These are phyloP conservation scores for Corymbia calophylla DNA, from an alignment of 441 rosid genomes.

Conservation along the genomic window DNA sequence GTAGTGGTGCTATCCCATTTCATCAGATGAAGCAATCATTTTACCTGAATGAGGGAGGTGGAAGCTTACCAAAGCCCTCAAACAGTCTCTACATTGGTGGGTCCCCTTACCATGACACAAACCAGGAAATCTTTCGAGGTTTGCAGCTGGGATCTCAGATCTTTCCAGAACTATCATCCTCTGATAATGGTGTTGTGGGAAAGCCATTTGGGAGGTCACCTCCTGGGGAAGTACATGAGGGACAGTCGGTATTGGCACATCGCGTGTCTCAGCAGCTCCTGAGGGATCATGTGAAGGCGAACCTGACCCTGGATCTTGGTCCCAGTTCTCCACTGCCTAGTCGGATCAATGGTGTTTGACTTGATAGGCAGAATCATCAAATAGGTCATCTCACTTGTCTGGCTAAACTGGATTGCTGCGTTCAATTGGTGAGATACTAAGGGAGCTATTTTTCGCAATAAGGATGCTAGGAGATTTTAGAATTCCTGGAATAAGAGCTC, in stretches of 20 bases:
- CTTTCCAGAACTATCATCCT: slow-evolving; percentile 28
- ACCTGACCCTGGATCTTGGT: slow-evolving; percentile 44
- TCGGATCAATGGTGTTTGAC: slow-evolving; percentile 23
- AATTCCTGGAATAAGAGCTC: slow-evolving; percentile 14
- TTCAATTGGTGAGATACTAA: slow-evolving; percentile 13
- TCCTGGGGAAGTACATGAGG: slow-evolving; percentile 33
- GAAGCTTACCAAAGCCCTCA: slow-evolving; percentile 34
- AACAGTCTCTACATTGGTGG: slow-evolving; percentile 28
- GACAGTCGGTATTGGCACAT: slow-evolving; percentile 55
- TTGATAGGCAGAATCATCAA: background rate
- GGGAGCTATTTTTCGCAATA: slow-evolving; percentile 13
- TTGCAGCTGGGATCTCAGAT: slow-evolving; percentile 38
- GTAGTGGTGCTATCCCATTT: slow-evolving; percentile 48
- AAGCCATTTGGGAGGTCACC: slow-evolving; percentile 34
- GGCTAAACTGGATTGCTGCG: slow-evolving; percentile 3
- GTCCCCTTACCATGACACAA: slow-evolving; percentile 30
- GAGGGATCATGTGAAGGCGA: slow-evolving; percentile 38
- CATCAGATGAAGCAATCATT: slow-evolving; percentile 42
- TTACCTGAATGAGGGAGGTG: slow-evolving; percentile 46
- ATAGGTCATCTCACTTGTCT: slow-evolving; percentile 4
- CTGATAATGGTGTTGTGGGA: slow-evolving; percentile 37
- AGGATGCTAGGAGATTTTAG: slow-evolving; percentile 4
- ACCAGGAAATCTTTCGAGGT: slow-evolving; percentile 43
- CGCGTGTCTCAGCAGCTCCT: slow-evolving; percentile 55
- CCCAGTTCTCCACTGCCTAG: slow-evolving; percentile 35